Conservation (phyloP, 140 eudicot genomes). For the Stevia rebaudiana region DNA sequence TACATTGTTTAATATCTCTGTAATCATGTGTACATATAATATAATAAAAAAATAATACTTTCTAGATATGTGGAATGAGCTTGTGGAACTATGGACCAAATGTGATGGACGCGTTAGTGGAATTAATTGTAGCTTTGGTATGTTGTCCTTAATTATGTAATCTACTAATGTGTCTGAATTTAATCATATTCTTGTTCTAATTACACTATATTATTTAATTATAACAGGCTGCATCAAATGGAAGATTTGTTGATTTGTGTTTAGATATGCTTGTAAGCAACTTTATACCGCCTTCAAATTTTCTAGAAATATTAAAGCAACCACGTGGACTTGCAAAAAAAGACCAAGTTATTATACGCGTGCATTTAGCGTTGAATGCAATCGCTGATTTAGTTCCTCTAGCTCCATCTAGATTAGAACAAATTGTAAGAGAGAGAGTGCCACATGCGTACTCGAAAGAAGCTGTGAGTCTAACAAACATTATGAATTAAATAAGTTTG, state of each 20-base stretch:
- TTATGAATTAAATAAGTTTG: neutral
- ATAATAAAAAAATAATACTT: conserved; percentile 13
- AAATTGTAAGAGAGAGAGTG: conserved; percentile 55
- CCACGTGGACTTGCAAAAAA: conserved; percentile 68
- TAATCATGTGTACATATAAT: neutral
- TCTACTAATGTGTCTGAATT: neutral
- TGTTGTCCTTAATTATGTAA: conserved; percentile 15
- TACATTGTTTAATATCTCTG: neutral
- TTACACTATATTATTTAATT: conserved; percentile 8
- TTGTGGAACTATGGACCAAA: conserved; percentile 82
- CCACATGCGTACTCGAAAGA: conserved; percentile 43
- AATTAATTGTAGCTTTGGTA: conserved; percentile 73
- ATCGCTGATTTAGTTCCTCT: conserved; percentile 74
- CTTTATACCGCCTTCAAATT: conserved; percentile 64
- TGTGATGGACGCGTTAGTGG: conserved; percentile 95
- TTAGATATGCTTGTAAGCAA: conserved; percentile 88
- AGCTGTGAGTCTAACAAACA: conserved; percentile 45
- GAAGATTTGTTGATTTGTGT: conserved; percentile 66
- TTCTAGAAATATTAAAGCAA: conserved; percentile 44
- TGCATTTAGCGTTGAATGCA: conserved; percentile 62
- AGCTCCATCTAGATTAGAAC: conserved; percentile 72
- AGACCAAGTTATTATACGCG: conserved; percentile 72
- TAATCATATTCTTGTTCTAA: neutral
- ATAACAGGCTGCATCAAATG: conserved; percentile 74
- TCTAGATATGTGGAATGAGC: conserved; percentile 75